Evolutionary conservation across 2,329 filamentous ascomycete species (phyloP), one percentile per base, ranked within the genome.

Genomic region (Amphichorda felina): DNA sequence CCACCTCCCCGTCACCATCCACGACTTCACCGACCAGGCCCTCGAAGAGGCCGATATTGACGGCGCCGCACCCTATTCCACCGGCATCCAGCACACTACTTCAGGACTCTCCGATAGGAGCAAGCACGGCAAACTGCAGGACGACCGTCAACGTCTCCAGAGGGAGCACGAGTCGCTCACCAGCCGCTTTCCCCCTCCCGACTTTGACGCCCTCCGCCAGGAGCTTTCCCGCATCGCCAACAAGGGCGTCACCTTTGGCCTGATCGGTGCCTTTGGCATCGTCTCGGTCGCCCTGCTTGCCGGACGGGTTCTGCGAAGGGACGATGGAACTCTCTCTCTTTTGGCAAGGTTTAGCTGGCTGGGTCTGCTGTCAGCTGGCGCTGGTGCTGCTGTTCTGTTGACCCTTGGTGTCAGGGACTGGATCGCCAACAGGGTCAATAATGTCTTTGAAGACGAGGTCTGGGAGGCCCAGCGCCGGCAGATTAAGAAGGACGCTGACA

Each of bases 21-120:
- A 81, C 48, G 80, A 84, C 48, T 77, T 77, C 45, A 82, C 79
- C 1, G 63, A 68, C 19, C 68, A 73, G 27, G 75, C 80, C 35
- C 59, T 84, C 10, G 48, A 60, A 13, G 45, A 53, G 7, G 42
- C 55, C 14, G 48, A 50, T 8, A 35, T 40, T 14, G 53, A 57
- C 30, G 43, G 55, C 5, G 59, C 27, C 2, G 16, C 15, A 16
- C 36, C 36, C 6, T 21, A 33, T 2, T 45, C 51, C 2, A 46
- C 56, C n/a, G 53, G 30, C 22, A 35, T 35, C n/a, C 35, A 57
- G 32, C 45, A 47, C 14, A 62, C 59, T 9, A 47, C 53, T 1
- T 64, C 60, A 0, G 63, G 60, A 1, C 47, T 54, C 2, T 48
- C 50, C 11, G 55, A 51, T 5, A 57, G 55, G 37, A 48, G 50